Conservation (phyloP, 176 grass and related monocot genomes). For the Puccinellia tenuiflora region DNA sequence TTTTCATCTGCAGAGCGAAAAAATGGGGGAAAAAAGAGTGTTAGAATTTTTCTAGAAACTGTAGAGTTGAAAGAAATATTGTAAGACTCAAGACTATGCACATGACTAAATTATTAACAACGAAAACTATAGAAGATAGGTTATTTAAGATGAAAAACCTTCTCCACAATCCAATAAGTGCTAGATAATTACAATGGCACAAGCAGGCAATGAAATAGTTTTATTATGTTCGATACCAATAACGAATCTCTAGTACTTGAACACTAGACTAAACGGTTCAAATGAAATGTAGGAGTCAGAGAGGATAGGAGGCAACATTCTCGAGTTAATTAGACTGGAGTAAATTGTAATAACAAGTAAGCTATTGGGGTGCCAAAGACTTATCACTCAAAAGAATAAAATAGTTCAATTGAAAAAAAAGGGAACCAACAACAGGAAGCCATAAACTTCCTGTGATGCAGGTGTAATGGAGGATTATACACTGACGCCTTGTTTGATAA, state of each 20-base stretch:
- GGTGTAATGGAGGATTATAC: not conserved
- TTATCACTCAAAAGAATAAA: not conserved
- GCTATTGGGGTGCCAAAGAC: not conserved
- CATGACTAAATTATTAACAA: not conserved
- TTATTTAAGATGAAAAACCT: not conserved
- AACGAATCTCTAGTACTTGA: not conserved
- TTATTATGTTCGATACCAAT: not conserved
- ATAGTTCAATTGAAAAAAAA: not conserved
- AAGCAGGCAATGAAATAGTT: not conserved
- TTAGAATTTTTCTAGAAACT: slow-evolving; percentile 9
- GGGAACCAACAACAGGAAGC: not conserved
- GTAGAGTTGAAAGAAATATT: not conserved
- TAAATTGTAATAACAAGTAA: not conserved
- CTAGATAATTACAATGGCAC: not conserved
- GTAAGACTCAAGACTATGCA: not conserved
- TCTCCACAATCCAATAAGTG: not conserved
- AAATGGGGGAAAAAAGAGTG: slow-evolving; percentile 9
- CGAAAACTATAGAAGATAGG: not conserved
- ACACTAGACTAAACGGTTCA: not conserved
- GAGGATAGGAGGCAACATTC: not conserved
- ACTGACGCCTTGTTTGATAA: not conserved
- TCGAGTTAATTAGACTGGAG: not conserved
- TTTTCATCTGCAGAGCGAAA: slow-evolving; percentile 40
- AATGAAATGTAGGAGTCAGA: not conserved
- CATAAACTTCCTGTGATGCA: not conserved